These are phyloP conservation scores for Globisporangium carolinianum DNA, from an alignment of 352 stramenopile species.

Conservation along the genomic window DNA sequence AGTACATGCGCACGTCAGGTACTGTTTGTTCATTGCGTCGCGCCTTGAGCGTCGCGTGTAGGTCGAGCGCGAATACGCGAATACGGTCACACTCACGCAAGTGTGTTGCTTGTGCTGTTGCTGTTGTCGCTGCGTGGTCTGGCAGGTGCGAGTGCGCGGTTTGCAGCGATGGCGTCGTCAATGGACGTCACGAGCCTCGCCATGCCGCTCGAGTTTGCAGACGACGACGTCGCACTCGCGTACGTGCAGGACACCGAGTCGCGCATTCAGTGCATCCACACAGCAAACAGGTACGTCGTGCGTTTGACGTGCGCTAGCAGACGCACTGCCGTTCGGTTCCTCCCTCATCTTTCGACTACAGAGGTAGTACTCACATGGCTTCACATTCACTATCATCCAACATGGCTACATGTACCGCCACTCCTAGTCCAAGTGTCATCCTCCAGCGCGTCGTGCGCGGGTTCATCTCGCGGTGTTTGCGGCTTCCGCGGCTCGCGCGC, in stretches of 20 bases:
- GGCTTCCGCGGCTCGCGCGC: constrained; percentile 31
- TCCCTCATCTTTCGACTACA: too few species aligned
- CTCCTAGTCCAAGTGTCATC: constrained; percentile 21
- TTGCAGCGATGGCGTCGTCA: constrained; percentile 1
- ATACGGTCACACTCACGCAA: neutral
- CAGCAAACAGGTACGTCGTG: constrained; percentile 31
- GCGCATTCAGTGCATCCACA: constrained; percentile 21
- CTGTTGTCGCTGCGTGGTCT: neutral
- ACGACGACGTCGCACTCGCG: constrained; percentile 25
- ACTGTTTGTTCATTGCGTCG: neutral
- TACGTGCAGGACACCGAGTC: constrained; percentile 29
- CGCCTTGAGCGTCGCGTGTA: too few species aligned
- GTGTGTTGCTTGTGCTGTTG: neutral
- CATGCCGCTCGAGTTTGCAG: constrained; percentile 42
- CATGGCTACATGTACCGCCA: neutral
- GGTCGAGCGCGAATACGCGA: neutral
- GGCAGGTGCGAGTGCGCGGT: constrained; percentile 7
- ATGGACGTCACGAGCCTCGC: constrained; percentile 21
- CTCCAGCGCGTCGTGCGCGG: constrained; percentile 37
- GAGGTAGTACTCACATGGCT: neutral
- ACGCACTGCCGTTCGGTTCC: neutral
- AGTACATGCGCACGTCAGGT: constrained; percentile 45
- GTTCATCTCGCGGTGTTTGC: constrained; percentile 34
- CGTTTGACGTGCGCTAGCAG: too few species aligned
- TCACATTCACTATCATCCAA: neutral